Base-by-base conservation (phyloP, 306 rosid species). In the Elaeagnus macrophylla region DNA sequence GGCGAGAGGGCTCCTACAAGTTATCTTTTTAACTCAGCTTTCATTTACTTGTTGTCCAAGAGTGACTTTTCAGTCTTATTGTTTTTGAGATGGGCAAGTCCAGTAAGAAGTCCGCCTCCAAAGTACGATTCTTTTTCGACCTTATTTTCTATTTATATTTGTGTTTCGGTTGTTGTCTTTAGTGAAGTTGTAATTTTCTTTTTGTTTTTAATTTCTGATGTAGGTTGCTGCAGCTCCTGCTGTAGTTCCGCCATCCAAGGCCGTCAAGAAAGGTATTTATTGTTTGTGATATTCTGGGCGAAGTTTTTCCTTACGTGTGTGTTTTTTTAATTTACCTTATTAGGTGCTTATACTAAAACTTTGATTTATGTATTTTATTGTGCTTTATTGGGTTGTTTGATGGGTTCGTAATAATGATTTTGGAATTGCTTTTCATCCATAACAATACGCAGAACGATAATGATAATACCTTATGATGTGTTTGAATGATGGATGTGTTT, bases 91-190 rank as follows among this genome's bases (percentile, higher is more conserved):
- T 90, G 97, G 81, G 79, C 44, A 90, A 86, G 68, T 69, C 86
- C 7, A 83, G 88, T 84, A 89, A 83, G 82, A 86, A 90, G 45
- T 79, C 97, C 2, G 86, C 75, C 37, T 5, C 81, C 61, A 83
- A 90, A 6, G 95, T 86, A 66, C 9, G 65, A 0, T 20, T 35
- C 7, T 51, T 55, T 8, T 41, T 37, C 18, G 4, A 25, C 32
- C 32, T 53, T 16, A 57, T 54, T 69, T 10, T 9, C 40, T 37
- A 12, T 0, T 17, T 0, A 14, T 20, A 7, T 1, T 11, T 4
- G 36, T 45, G 5, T 14, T 45, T 15, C 15, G 49, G 7, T 45
- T 45, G 6, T 12, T 7, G 12, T 15, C 3, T 13, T 17, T 11
- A 12, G 12, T 45, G 19, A 6, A 12, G 3, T 12, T 14, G 46